A percentile compares a stretch with the other conserved stretches of the same genome.
Evolutionary conservation across 2,329 filamentous ascomycete genomes (phyloP).

Genomic region (Pseudogymnoascus pannorum): DNA sequence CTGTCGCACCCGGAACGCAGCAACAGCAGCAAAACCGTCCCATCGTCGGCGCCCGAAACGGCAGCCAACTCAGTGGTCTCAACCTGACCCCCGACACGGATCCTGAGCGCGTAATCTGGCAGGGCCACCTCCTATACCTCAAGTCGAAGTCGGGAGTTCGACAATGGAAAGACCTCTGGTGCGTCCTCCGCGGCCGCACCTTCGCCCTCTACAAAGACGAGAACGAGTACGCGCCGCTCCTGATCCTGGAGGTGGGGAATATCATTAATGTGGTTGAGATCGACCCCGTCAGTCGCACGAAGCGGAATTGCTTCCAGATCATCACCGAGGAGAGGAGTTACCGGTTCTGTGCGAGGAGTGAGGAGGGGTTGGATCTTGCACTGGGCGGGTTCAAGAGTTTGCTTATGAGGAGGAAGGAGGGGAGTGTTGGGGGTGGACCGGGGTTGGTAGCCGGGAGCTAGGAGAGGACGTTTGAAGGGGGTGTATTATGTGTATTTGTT

Average conservation of each 20-base stretch:
- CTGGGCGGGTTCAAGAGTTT: conserved; percentile 88
- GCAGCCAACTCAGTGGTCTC: conserved; percentile 55
- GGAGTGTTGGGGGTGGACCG: background rate
- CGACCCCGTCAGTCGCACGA: conserved; percentile 77
- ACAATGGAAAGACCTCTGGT: conserved; percentile 94
- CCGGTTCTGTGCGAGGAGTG: conserved; percentile 68
- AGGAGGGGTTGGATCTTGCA: conserved; percentile 76
- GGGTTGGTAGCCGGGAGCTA: background rate
- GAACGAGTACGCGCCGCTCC: conserved; percentile 77
- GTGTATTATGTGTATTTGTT: background rate
- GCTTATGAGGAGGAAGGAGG: conserved; percentile 60
- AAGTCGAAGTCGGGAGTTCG: conserved; percentile 79
- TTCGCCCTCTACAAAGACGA: conserved; percentile 91
- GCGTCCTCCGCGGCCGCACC: conserved; percentile 76
- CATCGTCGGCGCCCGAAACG: conserved; percentile 42
- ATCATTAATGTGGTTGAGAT: conserved; percentile 91
- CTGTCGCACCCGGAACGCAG: conserved; percentile 24
- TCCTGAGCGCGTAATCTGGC: conserved; percentile 84
- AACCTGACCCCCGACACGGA: conserved; percentile 47
- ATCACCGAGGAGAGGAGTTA: conserved; percentile 88
- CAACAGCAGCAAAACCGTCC: conserved; percentile 26
- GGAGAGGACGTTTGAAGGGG: background rate
- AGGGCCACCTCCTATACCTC: conserved; percentile 81
- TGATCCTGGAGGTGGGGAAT: conserved; percentile 69
- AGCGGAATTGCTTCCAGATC: conserved; percentile 81